A percentile compares a stretch with the other conserved stretches of the same genome.
Conservation (phyloP, 2,329 filamentous ascomycete genomes). For the Phaeosphaeriaceae sp. region DNA sequence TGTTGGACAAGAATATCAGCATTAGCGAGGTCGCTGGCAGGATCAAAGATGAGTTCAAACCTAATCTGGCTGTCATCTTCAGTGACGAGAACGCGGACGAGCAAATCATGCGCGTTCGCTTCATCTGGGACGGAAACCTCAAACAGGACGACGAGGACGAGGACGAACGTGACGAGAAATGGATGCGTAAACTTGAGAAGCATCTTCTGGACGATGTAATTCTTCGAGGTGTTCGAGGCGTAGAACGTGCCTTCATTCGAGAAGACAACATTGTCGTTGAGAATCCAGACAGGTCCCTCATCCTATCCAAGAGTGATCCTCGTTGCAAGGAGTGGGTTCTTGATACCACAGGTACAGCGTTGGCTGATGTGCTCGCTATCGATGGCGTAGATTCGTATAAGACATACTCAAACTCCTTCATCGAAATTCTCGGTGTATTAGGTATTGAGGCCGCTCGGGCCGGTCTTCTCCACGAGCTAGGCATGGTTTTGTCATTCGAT, state of each 20-base stretch:
- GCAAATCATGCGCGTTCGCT: slow-evolving; percentile 90
- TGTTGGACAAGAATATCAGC: slow-evolving; percentile 90
- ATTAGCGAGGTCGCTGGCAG: slow-evolving; percentile 89
- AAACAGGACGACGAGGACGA: slow-evolving; percentile 75
- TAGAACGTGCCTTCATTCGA: slow-evolving; percentile 93
- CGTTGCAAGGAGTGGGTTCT: slow-evolving; percentile 92
- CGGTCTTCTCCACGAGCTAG: slow-evolving; percentile 85
- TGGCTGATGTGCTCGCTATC: slow-evolving; percentile 83
- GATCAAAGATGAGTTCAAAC: slow-evolving; percentile 86
- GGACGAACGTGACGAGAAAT: slow-evolving; percentile 75
- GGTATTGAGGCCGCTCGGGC: slow-evolving; percentile 94
- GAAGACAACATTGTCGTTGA: slow-evolving; percentile 51
- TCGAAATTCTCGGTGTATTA: slow-evolving; percentile 92
- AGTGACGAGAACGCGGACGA: slow-evolving; percentile 98
- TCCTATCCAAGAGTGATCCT: slow-evolving; percentile 74
- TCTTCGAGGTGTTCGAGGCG: slow-evolving; percentile 85
- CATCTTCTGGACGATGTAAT: slow-evolving; percentile 91
- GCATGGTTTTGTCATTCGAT: slow-evolving; percentile 93
- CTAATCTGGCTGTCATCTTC: slow-evolving; percentile 84
- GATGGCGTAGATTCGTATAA: slow-evolving; percentile 85
- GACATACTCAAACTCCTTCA: slow-evolving; percentile 94
- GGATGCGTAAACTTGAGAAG: slow-evolving; percentile 84
- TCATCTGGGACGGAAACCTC: slow-evolving; percentile 65
- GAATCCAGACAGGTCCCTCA: slow-evolving; percentile 75
- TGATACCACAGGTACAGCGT: slow-evolving; percentile 88